A percentile compares a stretch with the other conserved stretches of the same genome.
phyloP scores from a whole-genome alignment of 495 filamentous ascomycete genomes.

The Coniosporium apollinis region DNA sequence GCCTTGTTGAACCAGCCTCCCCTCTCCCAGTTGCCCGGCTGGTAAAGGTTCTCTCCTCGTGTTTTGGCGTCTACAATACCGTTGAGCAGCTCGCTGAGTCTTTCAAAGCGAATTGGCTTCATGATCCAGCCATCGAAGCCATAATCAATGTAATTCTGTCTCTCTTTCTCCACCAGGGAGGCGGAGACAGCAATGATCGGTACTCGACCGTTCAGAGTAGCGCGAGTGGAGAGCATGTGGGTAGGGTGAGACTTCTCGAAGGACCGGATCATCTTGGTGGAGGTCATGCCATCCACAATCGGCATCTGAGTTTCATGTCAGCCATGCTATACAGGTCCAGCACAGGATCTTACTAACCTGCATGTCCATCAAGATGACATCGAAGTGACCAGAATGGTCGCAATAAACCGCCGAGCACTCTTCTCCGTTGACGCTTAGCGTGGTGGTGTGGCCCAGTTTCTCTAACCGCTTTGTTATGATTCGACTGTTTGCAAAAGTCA shows the following conservation, averaged over 20 bases:
- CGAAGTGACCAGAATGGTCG: constrained; percentile 42
- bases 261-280: constrained; percentile 66
- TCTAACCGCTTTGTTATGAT: constrained; percentile 73
- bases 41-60: constrained; percentile 17
- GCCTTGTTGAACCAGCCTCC: constrained; percentile 24
- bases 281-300: constrained; percentile 73
- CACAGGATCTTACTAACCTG: constrained; percentile 38
- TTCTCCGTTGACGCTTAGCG: constrained; percentile 67
- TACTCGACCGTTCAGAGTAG: constrained; percentile 36
- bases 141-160: constrained; percentile 51
- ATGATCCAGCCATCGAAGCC: constrained; percentile 86
- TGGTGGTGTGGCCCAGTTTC: constrained; percentile 58
- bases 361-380: constrained; percentile 94
- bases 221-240: constrained; percentile 29
- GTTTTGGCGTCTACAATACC: constrained; percentile 20
- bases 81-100: constrained; percentile 21
- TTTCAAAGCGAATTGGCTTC: constrained; percentile 24
- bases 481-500: too few relatives aligned
- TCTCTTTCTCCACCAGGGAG: constrained; percentile 57
- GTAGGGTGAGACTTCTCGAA: constrained; percentile 34
- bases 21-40: constrained; percentile 21
- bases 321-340: not conserved
- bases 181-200: constrained; percentile 89
- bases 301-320: constrained; percentile 49
- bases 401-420: constrained; percentile 60